phyloP scores from a whole-genome alignment of 2,329 filamentous ascomycete genomes.

The Ophiostoma tasmaniense region DNA sequence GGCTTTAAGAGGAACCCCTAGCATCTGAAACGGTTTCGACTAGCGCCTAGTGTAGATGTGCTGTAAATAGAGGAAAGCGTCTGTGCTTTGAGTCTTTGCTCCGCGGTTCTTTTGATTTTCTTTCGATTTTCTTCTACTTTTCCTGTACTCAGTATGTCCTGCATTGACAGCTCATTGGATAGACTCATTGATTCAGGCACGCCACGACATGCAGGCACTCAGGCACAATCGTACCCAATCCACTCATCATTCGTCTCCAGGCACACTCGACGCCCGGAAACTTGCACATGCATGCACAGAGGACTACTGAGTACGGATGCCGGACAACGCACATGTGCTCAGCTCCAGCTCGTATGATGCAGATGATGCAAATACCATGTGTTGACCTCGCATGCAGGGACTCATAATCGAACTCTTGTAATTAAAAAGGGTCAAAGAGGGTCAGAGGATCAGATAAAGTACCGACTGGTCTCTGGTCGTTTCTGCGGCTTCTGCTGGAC shows the following conservation, averaged over 20 bases:
- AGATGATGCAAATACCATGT: not conserved
- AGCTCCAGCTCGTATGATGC: not conserved
- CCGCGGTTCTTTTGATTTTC: not conserved
- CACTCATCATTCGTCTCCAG: not conserved
- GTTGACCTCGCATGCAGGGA: not conserved
- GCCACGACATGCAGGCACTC: not conserved
- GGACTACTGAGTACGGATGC: not conserved
- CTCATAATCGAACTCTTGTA: not conserved
- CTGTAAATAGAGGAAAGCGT: not conserved
- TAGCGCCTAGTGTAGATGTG: not conserved
- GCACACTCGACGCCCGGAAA: not conserved
- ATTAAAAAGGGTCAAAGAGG: not conserved
- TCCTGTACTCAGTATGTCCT: not conserved
- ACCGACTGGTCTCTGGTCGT: not conserved
- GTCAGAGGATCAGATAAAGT: not conserved
- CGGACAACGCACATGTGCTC: not conserved
- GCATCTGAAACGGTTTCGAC: conserved; percentile 8
- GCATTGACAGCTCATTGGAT: not conserved
- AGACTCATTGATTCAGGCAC: not conserved
- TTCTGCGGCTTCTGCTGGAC: not conserved
- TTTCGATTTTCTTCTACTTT: not conserved
- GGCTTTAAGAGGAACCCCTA: not conserved
- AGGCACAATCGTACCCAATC: not conserved
- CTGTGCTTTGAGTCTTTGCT: not conserved
- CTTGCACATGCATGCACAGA: not conserved